These are phyloP conservation scores for Chlamydomonas asymmetrica DNA, from an alignment of 139 green algal genomes.

Conservation along the genomic window DNA sequence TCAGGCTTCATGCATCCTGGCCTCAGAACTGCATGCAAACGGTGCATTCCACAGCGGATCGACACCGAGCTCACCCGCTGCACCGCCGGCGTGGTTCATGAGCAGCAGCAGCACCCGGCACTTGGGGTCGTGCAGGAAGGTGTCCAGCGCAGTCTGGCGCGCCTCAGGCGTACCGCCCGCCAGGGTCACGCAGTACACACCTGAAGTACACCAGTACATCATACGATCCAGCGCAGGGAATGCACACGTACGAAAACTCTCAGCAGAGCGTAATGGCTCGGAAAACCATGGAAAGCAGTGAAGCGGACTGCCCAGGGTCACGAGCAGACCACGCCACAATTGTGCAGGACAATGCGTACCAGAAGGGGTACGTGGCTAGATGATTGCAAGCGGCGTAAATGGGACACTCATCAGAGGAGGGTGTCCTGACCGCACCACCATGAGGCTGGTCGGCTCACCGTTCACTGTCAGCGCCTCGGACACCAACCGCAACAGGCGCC, in stretches of 20 bases:
- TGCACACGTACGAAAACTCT: too few species aligned
- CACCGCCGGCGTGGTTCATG: constrained; percentile 16
- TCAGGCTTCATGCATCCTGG: too few species aligned
- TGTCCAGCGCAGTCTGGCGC: constrained; percentile 37
- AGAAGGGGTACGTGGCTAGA: too few species aligned
- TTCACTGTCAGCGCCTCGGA: constrained; percentile 41
- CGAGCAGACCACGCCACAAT: background rate
- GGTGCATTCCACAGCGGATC: too few species aligned
- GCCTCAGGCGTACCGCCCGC: constrained; percentile 28
- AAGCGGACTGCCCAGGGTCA: background rate
- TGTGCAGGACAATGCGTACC: background rate
- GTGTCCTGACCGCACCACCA: too few species aligned
- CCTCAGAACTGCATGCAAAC: too few species aligned
- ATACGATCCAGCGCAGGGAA: too few species aligned
- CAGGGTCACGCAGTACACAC: constrained; percentile 37
- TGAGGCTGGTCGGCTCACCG: constrained; percentile 2
- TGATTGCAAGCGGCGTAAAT: too few species aligned
- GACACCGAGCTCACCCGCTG: constrained; percentile 16
- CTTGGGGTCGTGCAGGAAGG: constrained; percentile 53
- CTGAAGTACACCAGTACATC: too few species aligned
- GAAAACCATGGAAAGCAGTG: too few species aligned
- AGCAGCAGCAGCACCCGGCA: constrained; percentile 48
- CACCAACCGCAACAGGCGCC: constrained; percentile 59
- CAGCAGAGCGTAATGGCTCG: too few species aligned
- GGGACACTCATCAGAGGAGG: too few species aligned